phyloP scores from a whole-genome alignment of 805 yeast genomes.

The Saturnispora serradocipensis region DNA sequence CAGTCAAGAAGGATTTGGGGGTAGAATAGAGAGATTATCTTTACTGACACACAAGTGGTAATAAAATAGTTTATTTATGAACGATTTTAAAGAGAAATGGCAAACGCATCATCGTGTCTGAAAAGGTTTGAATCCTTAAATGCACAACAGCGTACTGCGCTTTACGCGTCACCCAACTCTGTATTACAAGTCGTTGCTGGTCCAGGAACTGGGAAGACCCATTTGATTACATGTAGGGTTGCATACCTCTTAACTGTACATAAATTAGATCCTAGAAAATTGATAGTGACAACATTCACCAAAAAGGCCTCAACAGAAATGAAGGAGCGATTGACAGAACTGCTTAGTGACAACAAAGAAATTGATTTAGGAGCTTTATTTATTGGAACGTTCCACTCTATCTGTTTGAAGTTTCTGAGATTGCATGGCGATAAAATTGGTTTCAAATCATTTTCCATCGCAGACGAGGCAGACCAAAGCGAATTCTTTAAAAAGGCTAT shows the following conservation, averaged over 20 bases:
- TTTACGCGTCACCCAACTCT: conserved; percentile 29
- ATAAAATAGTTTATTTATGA: not conserved
- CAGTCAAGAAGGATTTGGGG: not conserved
- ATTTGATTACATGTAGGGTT: conserved; percentile 70
- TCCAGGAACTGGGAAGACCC: conserved; percentile 71
- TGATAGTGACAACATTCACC: conserved; percentile 88
- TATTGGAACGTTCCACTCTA: conserved; percentile 87
- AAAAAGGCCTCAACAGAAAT: conserved; percentile 87
- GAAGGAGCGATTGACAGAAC: conserved; percentile 44
- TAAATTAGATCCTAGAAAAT: conserved; percentile 45
- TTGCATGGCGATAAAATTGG: conserved; percentile 46
- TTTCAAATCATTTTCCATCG: conserved; percentile 38
- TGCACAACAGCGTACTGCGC: conserved; percentile 35
- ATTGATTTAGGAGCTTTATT: conserved; percentile 36
- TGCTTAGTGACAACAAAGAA: conserved; percentile 27
- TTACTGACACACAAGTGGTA: not conserved
- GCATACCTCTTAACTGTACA: conserved; percentile 52
- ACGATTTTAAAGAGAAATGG: not conserved
- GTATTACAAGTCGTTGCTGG: conserved; percentile 48
- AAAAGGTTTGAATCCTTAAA: conserved; percentile 26
- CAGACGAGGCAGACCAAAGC: conserved; percentile 54
- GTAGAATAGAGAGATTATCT: not conserved
- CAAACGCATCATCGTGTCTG: not conserved
- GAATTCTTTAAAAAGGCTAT: conserved; percentile 31
- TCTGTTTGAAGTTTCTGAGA: conserved; percentile 55